Evolutionary conservation across 768 basidiomycete genomes (phyloP), one percentile per base, ranked within the genome.

Genomic region (Amanita brunnescens): DNA sequence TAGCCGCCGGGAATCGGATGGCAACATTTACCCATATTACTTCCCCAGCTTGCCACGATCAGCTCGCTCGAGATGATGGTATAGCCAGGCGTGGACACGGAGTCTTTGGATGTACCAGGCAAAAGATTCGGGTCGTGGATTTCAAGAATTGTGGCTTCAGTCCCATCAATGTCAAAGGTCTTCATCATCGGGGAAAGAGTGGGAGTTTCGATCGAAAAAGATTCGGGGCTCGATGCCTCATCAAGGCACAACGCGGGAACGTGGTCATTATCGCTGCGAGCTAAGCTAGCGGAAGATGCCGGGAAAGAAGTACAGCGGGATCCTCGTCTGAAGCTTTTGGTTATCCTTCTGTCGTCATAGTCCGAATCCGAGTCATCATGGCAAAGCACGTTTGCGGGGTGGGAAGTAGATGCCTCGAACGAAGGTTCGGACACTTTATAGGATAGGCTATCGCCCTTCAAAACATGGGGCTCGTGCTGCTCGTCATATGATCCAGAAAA

Each of bases 401-500:
- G 38, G 20, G 38, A 20, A 9, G 14, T 13, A 13, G n/a, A 35
- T 35, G 34, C 10, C 35, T n/a, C 8, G 18, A 8, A 8, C 16
- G 38, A 6, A 29, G 44, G 5, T 29, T 29, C 26, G 7, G 26
- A 7, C 26, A 29, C 26, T 7, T 29, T 7, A 29, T 29, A 7
- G 26, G 26, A 29, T 7, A 7, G 3, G 26, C 7, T 29, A 29
- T 29, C 8, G 26, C 24, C n/a, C 8, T 32, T 4, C 3, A 29
- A 29, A n/a, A 6, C 23, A 10, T 14, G n/a, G 16, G 7, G 13
- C 5, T 24, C 13, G 9, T 35, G 18, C n/a, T 33, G 33, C 23
- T 48, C 47, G n/a, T 48, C 47, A 21, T 48, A 48, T 8, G 37
- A 37, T 47, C 46, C 46, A 7, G 7, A 20, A n/a, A 48, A 38